Percentiles rank a stretch among this genome's conserved stretches.
phyloP scores from a whole-genome alignment of 1,139 yeast species.

The Sugiyamaella novakii region DNA sequence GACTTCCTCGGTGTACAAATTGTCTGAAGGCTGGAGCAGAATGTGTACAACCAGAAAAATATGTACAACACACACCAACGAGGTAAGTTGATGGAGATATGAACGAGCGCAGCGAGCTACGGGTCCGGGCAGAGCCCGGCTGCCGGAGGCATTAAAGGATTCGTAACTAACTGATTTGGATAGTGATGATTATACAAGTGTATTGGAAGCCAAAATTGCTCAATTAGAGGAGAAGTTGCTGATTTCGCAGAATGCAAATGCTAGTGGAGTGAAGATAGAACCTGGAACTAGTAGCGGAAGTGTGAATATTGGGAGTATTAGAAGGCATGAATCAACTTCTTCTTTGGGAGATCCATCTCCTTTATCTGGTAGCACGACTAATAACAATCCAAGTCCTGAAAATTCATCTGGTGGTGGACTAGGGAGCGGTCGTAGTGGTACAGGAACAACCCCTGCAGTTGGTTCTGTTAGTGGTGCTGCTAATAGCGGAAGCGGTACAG shows the following conservation, averaged over 20 bases:
- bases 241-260: constrained; percentile 7
- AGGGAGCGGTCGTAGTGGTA: neutral
- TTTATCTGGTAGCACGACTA: constrained; percentile 12
- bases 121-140: constrained; percentile 5
- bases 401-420: neutral
- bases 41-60: constrained; percentile 61
- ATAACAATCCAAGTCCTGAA: constrained; percentile 17
- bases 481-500: neutral
- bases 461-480: neutral
- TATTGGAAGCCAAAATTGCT: constrained; percentile 54
- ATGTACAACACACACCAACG: constrained; percentile 39
- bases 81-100: too few relatives aligned
- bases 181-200: constrained; percentile 55
- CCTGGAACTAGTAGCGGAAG: neutral
- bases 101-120: neutral
- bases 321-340: constrained; percentile 2
- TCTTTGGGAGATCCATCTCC: constrained; percentile 16
- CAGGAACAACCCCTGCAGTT: neutral
- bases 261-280: constrained; percentile 6
- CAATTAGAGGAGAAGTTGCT: constrained; percentile 47
- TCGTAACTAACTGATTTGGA: neutral
- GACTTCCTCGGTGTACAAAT: constrained; percentile 61
- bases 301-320: neutral
- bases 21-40: constrained; percentile 59
- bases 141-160: neutral